Evolutionary conservation across 192 early-diverging fungal genomes (phyloP), one percentile per base, ranked within the genome.

Genomic region (Chytriomyces confervae): DNA sequence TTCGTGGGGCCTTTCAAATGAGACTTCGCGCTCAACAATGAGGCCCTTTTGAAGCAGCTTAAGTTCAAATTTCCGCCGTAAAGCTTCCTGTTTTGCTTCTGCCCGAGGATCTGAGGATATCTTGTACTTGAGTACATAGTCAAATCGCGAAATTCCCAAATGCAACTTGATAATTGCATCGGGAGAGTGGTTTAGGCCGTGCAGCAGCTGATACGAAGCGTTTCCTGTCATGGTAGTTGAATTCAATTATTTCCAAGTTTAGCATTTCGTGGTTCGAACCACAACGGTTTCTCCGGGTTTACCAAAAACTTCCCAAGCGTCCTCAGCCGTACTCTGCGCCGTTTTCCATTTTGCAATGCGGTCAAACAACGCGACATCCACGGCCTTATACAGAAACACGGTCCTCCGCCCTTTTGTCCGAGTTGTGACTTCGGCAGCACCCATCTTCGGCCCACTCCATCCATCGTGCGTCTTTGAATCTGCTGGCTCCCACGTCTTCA

Each of bases 321-420:
- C 69, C 7, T 72, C 45, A n/a, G 64, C 3, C 9, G 77, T 72
- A 27, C 46, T 9, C 3, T 63, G 29, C 23, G 18, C 7, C 1
- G 43, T 72, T 49, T 79, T 79, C 77, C 77, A 79, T 29, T 63
- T 61, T 71, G 77, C 77, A 11, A 79, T 66, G 13, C 46, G 27
- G 49, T 79, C 77, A 43, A 79, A 79, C 4, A 71, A 44, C 1
- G 50, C 27, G 1, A 79, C 77, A 29, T 79, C 77, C 23, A 23
- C 51, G 27, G 29, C 29, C 62, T 72, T 72, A 7, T 50, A 44
- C 61, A 79, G 23, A 60, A 24, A 66, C 2, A 79, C 62, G 48
- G 44, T 70, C 43, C 77, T 43, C 57, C 61, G 47, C n/a, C 66
- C 66, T 46, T 83, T 76, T 18, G 65, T 74, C 27, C 77, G 45